A percentile compares a stretch with the other conserved stretches of the same genome.
These are phyloP conservation scores for Botrytis elliptica DNA, from an alignment of 2,329 filamentous ascomycete genomes.

Conservation along the genomic window DNA sequence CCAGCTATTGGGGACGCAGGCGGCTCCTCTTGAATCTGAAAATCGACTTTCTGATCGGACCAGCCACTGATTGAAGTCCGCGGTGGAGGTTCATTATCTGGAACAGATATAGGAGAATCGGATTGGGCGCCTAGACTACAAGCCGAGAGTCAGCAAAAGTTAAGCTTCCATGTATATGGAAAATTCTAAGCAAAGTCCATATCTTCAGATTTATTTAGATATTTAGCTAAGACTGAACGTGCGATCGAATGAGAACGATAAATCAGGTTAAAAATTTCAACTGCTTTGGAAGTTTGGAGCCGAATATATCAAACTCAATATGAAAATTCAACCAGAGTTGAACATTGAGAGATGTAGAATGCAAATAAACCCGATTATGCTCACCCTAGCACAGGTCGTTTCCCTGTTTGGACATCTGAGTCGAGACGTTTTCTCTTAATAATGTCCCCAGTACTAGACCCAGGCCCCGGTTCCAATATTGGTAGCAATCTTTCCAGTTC, in stretches of 20 bases:
- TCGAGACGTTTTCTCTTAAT: slow-evolving; percentile 34
- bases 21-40: slow-evolving; percentile 10
- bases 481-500: slow-evolving; percentile 38
- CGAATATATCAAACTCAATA: background rate
- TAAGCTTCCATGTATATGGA: background rate
- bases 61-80: slow-evolving; percentile 1
- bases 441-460: slow-evolving; percentile 23
- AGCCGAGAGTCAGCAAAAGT: background rate
- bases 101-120: slow-evolving; percentile 6
- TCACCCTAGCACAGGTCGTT: slow-evolving; percentile 18
- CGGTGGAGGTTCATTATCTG: background rate
- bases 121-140: background rate
- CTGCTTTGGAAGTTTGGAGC: background rate
- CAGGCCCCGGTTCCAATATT: slow-evolving; percentile 29
- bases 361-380: background rate
- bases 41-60: slow-evolving; percentile 19
- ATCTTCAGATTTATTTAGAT: background rate
- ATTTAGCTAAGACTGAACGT: background rate
- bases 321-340: background rate
- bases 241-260: background rate
- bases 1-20: background rate
- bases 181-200: background rate
- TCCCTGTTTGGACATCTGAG: slow-evolving; percentile 27
- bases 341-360: background rate
- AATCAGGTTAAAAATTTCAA: background rate